Base-by-base conservation (phyloP, 2,329 filamentous ascomycete species). In the Aspergillus caelatus region DNA sequence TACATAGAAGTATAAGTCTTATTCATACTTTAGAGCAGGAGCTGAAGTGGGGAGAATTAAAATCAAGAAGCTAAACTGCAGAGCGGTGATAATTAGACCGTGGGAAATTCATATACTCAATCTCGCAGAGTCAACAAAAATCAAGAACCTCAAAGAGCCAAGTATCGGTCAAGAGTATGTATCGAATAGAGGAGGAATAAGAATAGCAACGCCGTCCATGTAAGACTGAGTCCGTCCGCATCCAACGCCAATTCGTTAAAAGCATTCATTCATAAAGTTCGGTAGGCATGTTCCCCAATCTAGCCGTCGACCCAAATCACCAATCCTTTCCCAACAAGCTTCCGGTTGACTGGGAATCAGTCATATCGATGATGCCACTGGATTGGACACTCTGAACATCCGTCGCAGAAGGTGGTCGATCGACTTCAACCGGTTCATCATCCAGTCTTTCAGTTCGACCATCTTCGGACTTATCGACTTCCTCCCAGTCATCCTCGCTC, bases 401-500 rank as follows among this genome's bases (percentile, higher is more conserved):
- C 19, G 71, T 72, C 23, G 65, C 65, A 53, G 74, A 73, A 19
- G 72, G 64, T 16, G 69, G 70, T 50, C 71, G 69, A 14, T 72
- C 73, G 56, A 78, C 63, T 62, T 77, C 71, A 12, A 75, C 72
- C 2, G 74, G 74, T 14, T 78, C 75, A 58, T 76, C 75, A 26
- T 78, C 73, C 14, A 74, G 63, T 50, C 65, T 68, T 57, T 75
- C 74, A 6, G 62, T 62, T 11, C 67, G 66, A 30, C 67, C 68
- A 46, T 65, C 68, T 19, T 73, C 72, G 6, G 65, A 63, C 65
- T 71, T 74, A 26, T 76, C 72, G 30, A 80, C 71, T 39, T 79
- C 72, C 62, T 80, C 77, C 78, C 78, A 80, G 41, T 78, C 77
- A 65, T 79, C 78, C 34, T 78, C 75, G 26, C 68, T 77, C 36